Percentiles rank a stretch among this genome's conserved stretches.
Evolutionary conservation across 1,139 yeast species (phyloP).

Genomic region (Geotrichum aggregatum): DNA sequence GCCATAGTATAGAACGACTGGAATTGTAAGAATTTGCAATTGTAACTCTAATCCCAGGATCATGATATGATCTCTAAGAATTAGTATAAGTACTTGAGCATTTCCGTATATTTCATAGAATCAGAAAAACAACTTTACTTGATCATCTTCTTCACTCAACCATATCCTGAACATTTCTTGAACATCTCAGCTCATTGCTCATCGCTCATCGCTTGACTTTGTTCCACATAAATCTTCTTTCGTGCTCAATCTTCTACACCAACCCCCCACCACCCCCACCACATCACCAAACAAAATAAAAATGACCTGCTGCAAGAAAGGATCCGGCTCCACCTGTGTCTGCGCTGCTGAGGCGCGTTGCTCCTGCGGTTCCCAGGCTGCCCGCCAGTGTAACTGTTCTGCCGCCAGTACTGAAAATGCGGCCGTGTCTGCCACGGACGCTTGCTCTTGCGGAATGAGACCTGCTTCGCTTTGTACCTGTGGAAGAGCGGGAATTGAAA

Average conservation of each 20-base stretch:
- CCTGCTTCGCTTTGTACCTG: constrained; percentile 38
- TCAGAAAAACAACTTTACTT: no score
- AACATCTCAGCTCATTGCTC: no score
- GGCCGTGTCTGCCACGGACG: constrained; percentile 27
- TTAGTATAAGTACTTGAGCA: no score
- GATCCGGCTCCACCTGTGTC: constrained; percentile 35
- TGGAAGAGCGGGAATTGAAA: constrained; percentile 34
- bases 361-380: constrained; percentile 44
- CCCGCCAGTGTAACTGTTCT: constrained; percentile 41
- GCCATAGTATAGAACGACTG: no score
- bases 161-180: no score
- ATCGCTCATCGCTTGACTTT: no score
- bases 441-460: constrained; percentile 45
- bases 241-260: neutral
- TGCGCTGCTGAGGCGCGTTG: constrained; percentile 44
- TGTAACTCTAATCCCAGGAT: no score
- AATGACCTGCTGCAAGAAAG: constrained; percentile 36
- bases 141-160: no score
- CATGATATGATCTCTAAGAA: no score
- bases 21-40: no score
- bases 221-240: no score
- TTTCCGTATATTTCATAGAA: no score
- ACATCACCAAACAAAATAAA: neutral
- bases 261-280: neutral
- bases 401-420: constrained; percentile 39